Conservation (phyloP, 1,139 yeast species). For the Yamadazyma sp. region DNA sequence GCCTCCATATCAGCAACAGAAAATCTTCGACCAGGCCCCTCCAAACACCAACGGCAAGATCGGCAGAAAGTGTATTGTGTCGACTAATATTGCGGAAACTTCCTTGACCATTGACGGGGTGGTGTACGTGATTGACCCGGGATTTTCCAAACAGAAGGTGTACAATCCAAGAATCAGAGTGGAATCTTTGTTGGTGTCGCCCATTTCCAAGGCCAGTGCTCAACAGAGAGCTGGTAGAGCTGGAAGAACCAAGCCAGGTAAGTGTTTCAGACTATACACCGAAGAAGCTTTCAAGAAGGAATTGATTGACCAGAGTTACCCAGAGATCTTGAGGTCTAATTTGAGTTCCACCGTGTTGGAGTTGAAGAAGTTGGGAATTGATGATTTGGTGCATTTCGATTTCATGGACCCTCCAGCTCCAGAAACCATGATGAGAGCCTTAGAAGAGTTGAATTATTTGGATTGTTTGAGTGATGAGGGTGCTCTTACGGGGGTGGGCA, state of each 20-base stretch:
- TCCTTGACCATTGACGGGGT: conserved; percentile 97
- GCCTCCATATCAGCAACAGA: conserved; percentile 94
- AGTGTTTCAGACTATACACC: conserved; percentile 92
- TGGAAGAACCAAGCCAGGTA: conserved; percentile 98
- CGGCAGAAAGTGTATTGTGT: conserved; percentile 87
- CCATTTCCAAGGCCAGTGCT: conserved; percentile 95
- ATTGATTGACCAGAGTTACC: conserved; percentile 90
- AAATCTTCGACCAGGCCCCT: conserved; percentile 90
- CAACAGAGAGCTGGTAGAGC: conserved; percentile 99
- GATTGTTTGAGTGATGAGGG: conserved; percentile 93
- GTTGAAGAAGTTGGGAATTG: conserved; percentile 88
- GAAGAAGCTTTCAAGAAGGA: conserved; percentile 96
- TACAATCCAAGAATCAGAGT: conserved; percentile 96
- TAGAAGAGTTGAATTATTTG: conserved; percentile 89
- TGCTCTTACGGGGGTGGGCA: conserved; percentile 81
- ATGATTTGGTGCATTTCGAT: conserved; percentile 95
- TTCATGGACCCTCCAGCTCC: conserved; percentile 99
- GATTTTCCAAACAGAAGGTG: conserved; percentile 93
- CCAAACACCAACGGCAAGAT: conserved; percentile 73
- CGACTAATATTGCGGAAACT: conserved; percentile 98
- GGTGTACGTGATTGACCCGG: conserved; percentile 96
- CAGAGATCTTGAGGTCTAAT: conserved; percentile 90
- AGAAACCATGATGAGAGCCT: conserved; percentile 98
- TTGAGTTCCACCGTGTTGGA: conserved; percentile 90
- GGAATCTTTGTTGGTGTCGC: conserved; percentile 90